Percentiles rank a stretch among this genome's conserved stretches.
Conservation (phyloP, 345 rosid species). For the Sonneratia alba region DNA sequence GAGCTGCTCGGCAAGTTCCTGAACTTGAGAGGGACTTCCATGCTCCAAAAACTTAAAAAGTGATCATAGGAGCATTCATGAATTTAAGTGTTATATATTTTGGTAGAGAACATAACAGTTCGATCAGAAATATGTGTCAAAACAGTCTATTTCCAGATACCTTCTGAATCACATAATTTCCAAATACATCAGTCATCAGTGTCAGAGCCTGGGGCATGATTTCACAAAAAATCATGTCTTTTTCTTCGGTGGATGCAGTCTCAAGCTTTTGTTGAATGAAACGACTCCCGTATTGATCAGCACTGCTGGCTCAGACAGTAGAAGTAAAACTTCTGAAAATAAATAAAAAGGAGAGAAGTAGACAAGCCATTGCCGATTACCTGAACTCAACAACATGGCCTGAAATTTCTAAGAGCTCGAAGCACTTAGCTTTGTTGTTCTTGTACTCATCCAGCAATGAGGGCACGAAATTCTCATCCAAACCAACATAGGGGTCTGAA, state of each 20-base stretch:
- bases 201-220: constrained; percentile 78
- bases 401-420: constrained; percentile 56
- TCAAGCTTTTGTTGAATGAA: constrained; percentile 96
- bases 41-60: constrained; percentile 76
- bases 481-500: constrained; percentile 32
- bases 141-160: constrained; percentile 23
- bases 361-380: constrained; percentile 13
- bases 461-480: constrained; percentile 45
- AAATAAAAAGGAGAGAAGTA: not conserved
- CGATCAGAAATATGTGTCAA: not conserved
- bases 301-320: constrained; percentile 28
- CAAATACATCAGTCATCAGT: constrained; percentile 92
- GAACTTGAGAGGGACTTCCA: constrained; percentile 71
- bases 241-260: constrained; percentile 79
- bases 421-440: constrained; percentile 61
- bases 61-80: not conserved
- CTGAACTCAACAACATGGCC: constrained; percentile 78
- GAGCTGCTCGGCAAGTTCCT: constrained; percentile 78
- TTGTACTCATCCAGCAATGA: constrained; percentile 61
- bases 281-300: constrained; percentile 93
- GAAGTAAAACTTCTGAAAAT: not conserved
- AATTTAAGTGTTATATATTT: not conserved
- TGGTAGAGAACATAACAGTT: not conserved
- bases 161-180: constrained; percentile 95
- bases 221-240: constrained; percentile 77